A percentile compares a stretch with the other conserved stretches of the same genome.
These are phyloP conservation scores for Termitomyces sp. DNA, from an alignment of 768 basidiomycete genomes.

Conservation along the genomic window DNA sequence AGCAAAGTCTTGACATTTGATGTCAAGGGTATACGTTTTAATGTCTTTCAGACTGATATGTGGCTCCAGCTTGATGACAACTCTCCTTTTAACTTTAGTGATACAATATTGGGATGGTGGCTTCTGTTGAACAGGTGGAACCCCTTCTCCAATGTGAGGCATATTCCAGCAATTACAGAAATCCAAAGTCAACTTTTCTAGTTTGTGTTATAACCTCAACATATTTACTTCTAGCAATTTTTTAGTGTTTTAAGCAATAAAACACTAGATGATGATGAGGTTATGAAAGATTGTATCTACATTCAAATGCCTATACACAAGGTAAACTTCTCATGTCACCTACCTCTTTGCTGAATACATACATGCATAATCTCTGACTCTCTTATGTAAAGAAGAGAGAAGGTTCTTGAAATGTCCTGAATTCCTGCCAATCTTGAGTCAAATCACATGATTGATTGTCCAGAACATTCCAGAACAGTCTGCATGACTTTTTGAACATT, in stretches of 20 bases:
- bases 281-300: slow-evolving; percentile 82
- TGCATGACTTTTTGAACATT: too few relatives aligned
- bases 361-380: too few relatives aligned
- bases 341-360: not conserved
- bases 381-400: too few relatives aligned
- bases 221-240: slow-evolving; percentile 5
- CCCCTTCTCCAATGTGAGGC: slow-evolving; percentile 74
- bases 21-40: slow-evolving; percentile 70
- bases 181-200: slow-evolving; percentile 94
- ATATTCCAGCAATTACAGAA: slow-evolving; percentile 85
- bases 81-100: slow-evolving; percentile 90
- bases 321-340: slow-evolving; percentile 31
- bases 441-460: too few relatives aligned
- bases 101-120: slow-evolving; percentile 96
- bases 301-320: slow-evolving; percentile 94
- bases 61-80: slow-evolving; percentile 79
- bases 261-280: slow-evolving; percentile 94
- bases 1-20: slow-evolving; percentile 89
- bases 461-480: too few relatives aligned
- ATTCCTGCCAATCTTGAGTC: too few relatives aligned
- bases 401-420: too few relatives aligned
- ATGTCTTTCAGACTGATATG: not conserved
- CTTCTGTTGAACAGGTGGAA: slow-evolving; percentile 90
- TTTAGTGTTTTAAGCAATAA: slow-evolving; percentile 90
- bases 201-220: slow-evolving; percentile 42